Percentiles rank a stretch among this genome's conserved stretches.
Evolutionary conservation across 1,284 basidiomycete genomes (phyloP).

Genomic region (Cryptococcus sp.): DNA sequence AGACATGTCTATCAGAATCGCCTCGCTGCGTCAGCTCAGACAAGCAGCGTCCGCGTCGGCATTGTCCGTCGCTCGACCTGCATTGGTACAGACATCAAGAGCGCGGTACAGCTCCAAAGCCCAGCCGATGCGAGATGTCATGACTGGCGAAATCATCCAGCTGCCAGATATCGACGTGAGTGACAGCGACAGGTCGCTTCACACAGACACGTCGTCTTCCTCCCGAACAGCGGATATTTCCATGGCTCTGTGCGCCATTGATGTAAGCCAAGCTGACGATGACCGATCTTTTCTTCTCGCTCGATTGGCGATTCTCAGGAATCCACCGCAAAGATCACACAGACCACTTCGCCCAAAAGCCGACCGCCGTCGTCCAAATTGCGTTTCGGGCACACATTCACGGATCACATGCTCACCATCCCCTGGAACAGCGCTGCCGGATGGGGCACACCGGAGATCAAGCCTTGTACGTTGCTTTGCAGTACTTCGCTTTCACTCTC

Average conservation of each 20-base stretch:
- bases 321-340: constrained; percentile 58
- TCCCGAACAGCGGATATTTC: neutral
- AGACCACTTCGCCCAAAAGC: constrained; percentile 55
- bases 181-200: neutral
- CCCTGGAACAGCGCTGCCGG: constrained; percentile 73
- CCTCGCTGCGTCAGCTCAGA: no score
- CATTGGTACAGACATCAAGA: no score
- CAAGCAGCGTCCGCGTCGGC: no score
- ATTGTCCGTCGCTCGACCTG: no score
- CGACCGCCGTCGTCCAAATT: constrained; percentile 53
- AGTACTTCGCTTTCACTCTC: neutral
- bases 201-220: constrained; percentile 1
- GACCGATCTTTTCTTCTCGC: neutral
- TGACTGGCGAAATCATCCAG: constrained; percentile 57
- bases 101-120: no score
- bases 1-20: no score
- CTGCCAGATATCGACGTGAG: constrained; percentile 58
- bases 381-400: constrained; percentile 62
- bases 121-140: constrained; percentile 49
- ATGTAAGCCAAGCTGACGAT: neutral
- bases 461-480: constrained; percentile 66
- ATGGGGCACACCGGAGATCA: constrained; percentile 82
- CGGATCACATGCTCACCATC: constrained; percentile 90
- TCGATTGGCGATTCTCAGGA: constrained; percentile 52
- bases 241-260: no score